A percentile compares a stretch with the other conserved stretches of the same genome.
Conservation (phyloP, 176 grass and related monocot species). For the Musa schizocarpa region DNA sequence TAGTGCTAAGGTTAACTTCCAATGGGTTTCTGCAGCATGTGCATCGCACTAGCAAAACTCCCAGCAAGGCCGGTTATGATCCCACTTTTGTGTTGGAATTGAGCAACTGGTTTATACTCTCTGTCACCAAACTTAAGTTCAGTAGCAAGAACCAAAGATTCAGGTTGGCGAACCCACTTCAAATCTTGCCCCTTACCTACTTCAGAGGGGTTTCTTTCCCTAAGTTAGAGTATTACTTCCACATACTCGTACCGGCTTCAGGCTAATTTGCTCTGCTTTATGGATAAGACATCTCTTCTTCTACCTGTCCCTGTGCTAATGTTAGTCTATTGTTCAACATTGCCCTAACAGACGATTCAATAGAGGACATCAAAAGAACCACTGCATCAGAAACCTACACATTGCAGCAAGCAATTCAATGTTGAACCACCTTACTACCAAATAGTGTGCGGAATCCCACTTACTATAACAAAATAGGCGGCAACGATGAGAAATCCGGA, state of each 20-base stretch:
- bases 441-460: constrained; percentile 6
- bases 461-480: constrained; percentile 67
- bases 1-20: neutral
- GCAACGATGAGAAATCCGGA: constrained; percentile 52
- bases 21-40: neutral
- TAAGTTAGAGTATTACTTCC: neutral
- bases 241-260: neutral
- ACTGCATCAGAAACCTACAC: neutral
- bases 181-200: neutral
- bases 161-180: neutral
- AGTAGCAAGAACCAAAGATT: neutral
- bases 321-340: neutral
- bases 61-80: neutral
- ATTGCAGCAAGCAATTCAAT: neutral
- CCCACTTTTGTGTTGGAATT: neutral
- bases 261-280: neutral
- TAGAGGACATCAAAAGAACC: neutral
- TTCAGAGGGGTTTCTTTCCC: neutral
- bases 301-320: neutral
- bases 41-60: neutral
- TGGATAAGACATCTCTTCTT: neutral
- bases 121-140: neutral
- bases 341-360: neutral
- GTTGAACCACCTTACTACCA: neutral
- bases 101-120: neutral